These are phyloP conservation scores for Nicotiana tomentosiformis DNA, from an alignment of 257 asterid genomes.

Conservation along the genomic window DNA sequence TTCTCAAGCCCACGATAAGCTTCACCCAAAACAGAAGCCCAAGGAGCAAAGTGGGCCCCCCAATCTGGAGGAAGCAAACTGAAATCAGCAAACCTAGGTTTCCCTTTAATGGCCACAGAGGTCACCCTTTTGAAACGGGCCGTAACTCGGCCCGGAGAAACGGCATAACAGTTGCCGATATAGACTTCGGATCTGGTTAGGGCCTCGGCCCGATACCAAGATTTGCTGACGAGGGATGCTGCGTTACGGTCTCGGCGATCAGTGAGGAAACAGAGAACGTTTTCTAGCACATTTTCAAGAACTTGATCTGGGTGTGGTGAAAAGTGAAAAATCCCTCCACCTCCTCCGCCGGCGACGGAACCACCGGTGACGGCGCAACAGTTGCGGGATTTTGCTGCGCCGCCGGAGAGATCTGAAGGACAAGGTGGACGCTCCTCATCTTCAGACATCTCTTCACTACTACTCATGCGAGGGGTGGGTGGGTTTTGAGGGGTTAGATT, in stretches of 20 bases:
- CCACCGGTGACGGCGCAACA: not conserved
- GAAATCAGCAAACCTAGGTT: constrained; percentile 50
- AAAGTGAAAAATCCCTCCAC: constrained; percentile 3
- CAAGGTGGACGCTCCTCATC: constrained; percentile 24
- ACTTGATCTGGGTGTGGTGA: constrained; percentile 38
- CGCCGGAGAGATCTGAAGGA: constrained; percentile 27
- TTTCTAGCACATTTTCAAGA: constrained; percentile 44
- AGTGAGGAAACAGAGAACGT: constrained; percentile 43
- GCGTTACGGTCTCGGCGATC: constrained; percentile 48
- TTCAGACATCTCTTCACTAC: constrained; percentile 38
- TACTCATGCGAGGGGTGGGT: constrained; percentile 21
- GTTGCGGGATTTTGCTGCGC: constrained; percentile 14
- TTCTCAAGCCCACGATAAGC: constrained; percentile 38
- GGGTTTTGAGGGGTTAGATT: constrained; percentile 15
- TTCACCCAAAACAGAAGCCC: constrained; percentile 29
- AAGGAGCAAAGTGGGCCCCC: constrained; percentile 42
- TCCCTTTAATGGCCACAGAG: constrained; percentile 38
- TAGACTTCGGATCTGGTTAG: constrained; percentile 48
- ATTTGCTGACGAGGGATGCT: constrained; percentile 44
- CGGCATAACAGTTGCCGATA: constrained; percentile 49
- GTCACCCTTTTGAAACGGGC: constrained; percentile 33
- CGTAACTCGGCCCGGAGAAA: constrained; percentile 35
- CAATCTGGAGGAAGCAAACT: constrained; percentile 41
- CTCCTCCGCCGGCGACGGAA: not conserved
- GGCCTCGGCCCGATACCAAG: constrained; percentile 46